Conservation (phyloP, 208 protist genomes). For the Trypanosoma conorhini region DNA sequence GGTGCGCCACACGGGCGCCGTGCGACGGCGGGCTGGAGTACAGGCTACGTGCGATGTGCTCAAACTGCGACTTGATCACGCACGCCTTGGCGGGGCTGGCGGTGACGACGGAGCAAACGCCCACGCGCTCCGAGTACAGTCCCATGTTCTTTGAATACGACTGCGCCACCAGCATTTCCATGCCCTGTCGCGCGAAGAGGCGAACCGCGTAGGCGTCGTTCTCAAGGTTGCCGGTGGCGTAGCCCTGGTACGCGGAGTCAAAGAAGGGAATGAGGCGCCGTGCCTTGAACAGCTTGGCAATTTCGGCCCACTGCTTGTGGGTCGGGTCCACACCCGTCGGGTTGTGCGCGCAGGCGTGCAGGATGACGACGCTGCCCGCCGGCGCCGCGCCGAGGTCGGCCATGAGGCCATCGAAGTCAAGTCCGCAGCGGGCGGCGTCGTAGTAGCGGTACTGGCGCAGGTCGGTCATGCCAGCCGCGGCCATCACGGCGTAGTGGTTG, state of each 20-base stretch:
- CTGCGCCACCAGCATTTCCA: slow-evolving; percentile 90
- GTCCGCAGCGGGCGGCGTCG: slow-evolving; percentile 45
- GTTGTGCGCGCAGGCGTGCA: slow-evolving; percentile 99
- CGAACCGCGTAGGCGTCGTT: slow-evolving; percentile 89
- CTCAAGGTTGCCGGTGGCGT: slow-evolving; percentile 97
- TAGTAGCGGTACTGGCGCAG: slow-evolving; percentile 84
- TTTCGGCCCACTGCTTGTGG: slow-evolving; percentile 94
- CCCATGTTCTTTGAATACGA: slow-evolving; percentile 99
- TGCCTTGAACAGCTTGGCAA: slow-evolving; percentile 84
- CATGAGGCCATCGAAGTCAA: slow-evolving; percentile 91
- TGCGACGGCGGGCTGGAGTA: slow-evolving; percentile 97
- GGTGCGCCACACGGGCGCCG: slow-evolving; percentile 94
- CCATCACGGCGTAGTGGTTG: slow-evolving; percentile 82
- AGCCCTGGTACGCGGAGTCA: slow-evolving; percentile 97
- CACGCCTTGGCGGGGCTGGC: slow-evolving; percentile 47
- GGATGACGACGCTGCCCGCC: slow-evolving; percentile 92
- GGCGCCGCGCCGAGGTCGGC: slow-evolving; percentile 69
- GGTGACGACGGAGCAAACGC: slow-evolving; percentile 85
- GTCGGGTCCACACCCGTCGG: slow-evolving; percentile 98
- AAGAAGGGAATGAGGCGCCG: slow-evolving; percentile 94
- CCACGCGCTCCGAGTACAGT: slow-evolving; percentile 96
- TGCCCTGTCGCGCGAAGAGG: slow-evolving; percentile 70
- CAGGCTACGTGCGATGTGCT: slow-evolving; percentile 88
- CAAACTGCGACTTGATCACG: slow-evolving; percentile 72
- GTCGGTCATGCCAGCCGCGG: slow-evolving; percentile 54